Evolutionary conservation across 2,329 filamentous ascomycete genomes (phyloP).

Genomic region (Calonectria leucothoes): DNA sequence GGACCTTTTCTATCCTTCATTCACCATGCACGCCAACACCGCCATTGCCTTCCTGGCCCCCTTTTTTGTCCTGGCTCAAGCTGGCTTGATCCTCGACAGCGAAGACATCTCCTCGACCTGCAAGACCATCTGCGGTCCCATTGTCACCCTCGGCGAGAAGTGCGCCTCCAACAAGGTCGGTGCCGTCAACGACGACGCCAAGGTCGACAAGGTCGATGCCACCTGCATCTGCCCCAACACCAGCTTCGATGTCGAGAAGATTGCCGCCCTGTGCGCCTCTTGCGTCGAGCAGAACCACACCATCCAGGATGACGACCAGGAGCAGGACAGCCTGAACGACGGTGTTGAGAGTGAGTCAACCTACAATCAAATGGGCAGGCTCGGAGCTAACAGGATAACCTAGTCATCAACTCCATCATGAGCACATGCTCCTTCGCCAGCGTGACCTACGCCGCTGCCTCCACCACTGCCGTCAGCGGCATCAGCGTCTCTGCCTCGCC

Average conservation of each 20-base stretch:
- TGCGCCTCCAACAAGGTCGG: slow-evolving; percentile 2
- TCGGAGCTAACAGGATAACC: not conserved
- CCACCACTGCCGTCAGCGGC: not conserved
- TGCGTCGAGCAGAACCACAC: not conserved
- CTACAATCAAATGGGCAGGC: not conserved
- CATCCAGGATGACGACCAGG: not conserved
- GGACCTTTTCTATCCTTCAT: not conserved
- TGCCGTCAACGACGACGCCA: not conserved
- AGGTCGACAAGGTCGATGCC: not conserved
- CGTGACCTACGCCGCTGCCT: not conserved
- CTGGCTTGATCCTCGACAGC: slow-evolving; percentile 4
- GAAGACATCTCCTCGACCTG: not conserved
- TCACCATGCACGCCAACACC: not conserved
- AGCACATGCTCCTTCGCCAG: not conserved
- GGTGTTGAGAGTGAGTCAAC: not conserved
- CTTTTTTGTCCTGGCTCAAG: not conserved
- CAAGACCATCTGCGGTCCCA: not conserved
- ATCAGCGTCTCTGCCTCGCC: not conserved
- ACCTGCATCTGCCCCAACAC: slow-evolving; percentile 2
- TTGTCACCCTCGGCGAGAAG: not conserved
- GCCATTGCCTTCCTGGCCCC: not conserved
- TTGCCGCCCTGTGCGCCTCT: not conserved
- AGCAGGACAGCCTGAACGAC: not conserved
- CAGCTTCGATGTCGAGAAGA: not conserved
- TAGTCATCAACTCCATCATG: slow-evolving; percentile 1